phyloP scores from a whole-genome alignment of 208 protist genomes.

The Wallacemonas sp. region DNA sequence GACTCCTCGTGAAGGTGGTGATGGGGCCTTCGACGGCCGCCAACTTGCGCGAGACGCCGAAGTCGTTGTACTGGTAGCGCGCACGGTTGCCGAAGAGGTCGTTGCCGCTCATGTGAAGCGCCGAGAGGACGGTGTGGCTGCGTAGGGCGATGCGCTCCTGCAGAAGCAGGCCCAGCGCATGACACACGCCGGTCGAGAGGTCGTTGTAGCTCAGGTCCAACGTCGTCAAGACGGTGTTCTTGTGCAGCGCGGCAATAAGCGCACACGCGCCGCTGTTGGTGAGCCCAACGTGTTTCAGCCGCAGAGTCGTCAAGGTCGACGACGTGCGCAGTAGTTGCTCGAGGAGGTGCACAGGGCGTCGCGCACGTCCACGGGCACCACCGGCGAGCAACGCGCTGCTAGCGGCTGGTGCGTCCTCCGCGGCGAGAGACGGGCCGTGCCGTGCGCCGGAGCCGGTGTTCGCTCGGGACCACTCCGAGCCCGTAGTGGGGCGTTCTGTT shows the following conservation, averaged over 20 bases:
- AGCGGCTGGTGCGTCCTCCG: not conserved
- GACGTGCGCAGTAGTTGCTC: slow-evolving; percentile 56
- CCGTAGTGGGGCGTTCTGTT: too few relatives aligned
- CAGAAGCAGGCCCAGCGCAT: slow-evolving; percentile 57
- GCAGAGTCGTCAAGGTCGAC: slow-evolving; percentile 48
- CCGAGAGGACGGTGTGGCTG: slow-evolving; percentile 38
- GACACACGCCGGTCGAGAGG: slow-evolving; percentile 50
- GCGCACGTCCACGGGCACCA: slow-evolving; percentile 1
- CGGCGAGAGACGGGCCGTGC: not conserved
- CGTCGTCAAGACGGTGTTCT: slow-evolving; percentile 42
- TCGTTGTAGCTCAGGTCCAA: slow-evolving; percentile 77
- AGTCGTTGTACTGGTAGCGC: not conserved
- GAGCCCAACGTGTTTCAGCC: slow-evolving; percentile 56
- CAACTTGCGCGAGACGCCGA: slow-evolving; percentile 6
- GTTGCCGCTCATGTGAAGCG: slow-evolving; percentile 66
- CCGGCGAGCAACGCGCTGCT: not conserved
- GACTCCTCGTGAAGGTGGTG: not conserved
- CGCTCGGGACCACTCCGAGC: too few relatives aligned
- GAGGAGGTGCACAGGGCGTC: slow-evolving; percentile 62
- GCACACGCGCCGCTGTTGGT: slow-evolving; percentile 38
- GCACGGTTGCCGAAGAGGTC: slow-evolving; percentile 39
- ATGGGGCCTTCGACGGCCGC: not conserved
- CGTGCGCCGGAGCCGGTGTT: not conserved
- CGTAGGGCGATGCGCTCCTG: slow-evolving; percentile 31
- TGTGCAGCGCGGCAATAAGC: slow-evolving; percentile 48